A percentile compares a stretch with the other conserved stretches of the same genome.
These are phyloP conservation scores for Hortiboletus campestris DNA, from an alignment of 768 basidiomycete species.

Conservation along the genomic window DNA sequence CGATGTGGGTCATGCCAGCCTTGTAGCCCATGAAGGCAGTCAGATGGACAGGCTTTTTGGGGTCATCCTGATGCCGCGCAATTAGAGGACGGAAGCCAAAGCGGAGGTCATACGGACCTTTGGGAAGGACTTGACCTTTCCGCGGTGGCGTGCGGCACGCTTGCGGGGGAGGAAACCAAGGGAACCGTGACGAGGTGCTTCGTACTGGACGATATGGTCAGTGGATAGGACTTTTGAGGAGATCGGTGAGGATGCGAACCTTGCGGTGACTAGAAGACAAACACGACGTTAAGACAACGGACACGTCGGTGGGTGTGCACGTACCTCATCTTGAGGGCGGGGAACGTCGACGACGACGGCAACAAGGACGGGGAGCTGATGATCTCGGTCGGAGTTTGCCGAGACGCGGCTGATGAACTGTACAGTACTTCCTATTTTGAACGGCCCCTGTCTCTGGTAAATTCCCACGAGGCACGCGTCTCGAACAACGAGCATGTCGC, in stretches of 20 bases:
- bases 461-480: slow-evolving; percentile 6
- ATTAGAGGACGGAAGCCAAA: slow-evolving; percentile 6
- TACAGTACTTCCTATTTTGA: slow-evolving; percentile 24
- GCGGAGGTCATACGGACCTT: slow-evolving; percentile 54
- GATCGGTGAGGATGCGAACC: slow-evolving; percentile 44
- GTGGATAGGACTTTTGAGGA: not conserved
- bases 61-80: slow-evolving; percentile 74
- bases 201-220: slow-evolving; percentile 60
- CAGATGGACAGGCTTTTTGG: slow-evolving; percentile 98
- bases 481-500: not conserved
- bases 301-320: slow-evolving; percentile 15
- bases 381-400: slow-evolving; percentile 25
- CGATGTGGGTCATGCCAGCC: slow-evolving; percentile 99
- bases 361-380: slow-evolving; percentile 8
- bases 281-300: not conserved
- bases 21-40: slow-evolving; percentile 99
- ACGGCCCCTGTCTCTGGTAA: slow-evolving; percentile 14
- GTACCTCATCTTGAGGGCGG: slow-evolving; percentile 59
- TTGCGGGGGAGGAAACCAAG: slow-evolving; percentile 97
- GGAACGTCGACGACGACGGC: slow-evolving; percentile 21
- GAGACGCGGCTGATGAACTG: slow-evolving; percentile 32
- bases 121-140: slow-evolving; percentile 99
- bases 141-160: slow-evolving; percentile 94
- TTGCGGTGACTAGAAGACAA: slow-evolving; percentile 72
- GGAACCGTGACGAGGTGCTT: slow-evolving; percentile 98